Conservation (phyloP, 2,329 filamentous ascomycete species). For the Biscogniauxia mediterranea region DNA sequence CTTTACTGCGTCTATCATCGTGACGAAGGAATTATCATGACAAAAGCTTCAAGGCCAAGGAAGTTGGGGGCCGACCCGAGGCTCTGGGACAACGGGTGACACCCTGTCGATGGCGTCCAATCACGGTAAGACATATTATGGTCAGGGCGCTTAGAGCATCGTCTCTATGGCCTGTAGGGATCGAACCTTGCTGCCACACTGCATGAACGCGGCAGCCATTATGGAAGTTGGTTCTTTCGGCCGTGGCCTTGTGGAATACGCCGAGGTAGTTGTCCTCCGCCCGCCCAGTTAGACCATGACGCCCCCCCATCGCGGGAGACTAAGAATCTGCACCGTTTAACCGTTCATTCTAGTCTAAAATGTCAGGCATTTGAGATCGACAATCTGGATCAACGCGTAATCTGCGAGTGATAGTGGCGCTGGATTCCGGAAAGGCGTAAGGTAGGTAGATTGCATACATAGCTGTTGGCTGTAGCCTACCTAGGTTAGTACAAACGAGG, state of each 20-base stretch:
- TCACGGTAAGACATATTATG: conserved; percentile 3
- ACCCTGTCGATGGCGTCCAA: conserved; percentile 8
- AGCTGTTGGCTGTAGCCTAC: not conserved
- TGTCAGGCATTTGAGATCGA: not conserved
- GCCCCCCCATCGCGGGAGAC: not conserved
- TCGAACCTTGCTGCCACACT: not conserved
- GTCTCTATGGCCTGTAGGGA: conserved; percentile 7
- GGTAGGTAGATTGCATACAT: no score
- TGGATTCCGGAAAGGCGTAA: not conserved
- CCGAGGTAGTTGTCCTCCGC: not conserved
- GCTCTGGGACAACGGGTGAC: conserved; percentile 7
- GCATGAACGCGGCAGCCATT: not conserved
- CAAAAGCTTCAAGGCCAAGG: not conserved
- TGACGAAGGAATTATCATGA: not conserved
- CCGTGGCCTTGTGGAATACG: not conserved
- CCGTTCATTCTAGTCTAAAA: not conserved
- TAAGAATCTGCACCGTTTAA: not conserved
- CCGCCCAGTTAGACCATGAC: no score
- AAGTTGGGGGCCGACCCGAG: conserved; percentile 10
- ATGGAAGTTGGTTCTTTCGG: not conserved
- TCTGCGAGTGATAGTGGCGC: not conserved
- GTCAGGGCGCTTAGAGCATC: conserved; percentile 8
- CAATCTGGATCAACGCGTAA: not conserved
- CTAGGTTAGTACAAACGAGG: not conserved
- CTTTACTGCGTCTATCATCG: not conserved